These are phyloP conservation scores for Penicillium coprophilum DNA, from an alignment of 495 filamentous ascomycete species.

Conservation along the genomic window DNA sequence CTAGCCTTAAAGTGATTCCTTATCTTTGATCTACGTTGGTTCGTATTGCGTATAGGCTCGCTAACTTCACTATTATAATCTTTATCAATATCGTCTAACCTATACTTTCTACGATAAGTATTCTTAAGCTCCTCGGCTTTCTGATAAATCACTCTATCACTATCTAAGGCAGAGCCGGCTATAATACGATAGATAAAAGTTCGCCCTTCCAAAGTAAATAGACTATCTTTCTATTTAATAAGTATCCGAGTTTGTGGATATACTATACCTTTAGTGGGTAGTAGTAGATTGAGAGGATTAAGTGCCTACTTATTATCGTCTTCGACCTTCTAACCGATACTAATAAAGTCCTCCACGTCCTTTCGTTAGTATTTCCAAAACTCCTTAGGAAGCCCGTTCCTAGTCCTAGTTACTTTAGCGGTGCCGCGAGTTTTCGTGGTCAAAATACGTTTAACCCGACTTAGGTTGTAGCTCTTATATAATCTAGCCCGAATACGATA, in stretches of 20 bases:
- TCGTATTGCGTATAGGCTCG: neutral
- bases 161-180: slow-evolving; percentile 15
- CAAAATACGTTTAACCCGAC: slow-evolving; percentile 12
- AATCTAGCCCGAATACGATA: slow-evolving; percentile 25
- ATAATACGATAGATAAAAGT: slow-evolving; percentile 23
- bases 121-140: slow-evolving; percentile 23
- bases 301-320: slow-evolving; percentile 20
- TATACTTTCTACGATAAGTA: slow-evolving; percentile 10
- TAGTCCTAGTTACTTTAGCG: slow-evolving; percentile 9
- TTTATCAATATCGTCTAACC: slow-evolving; percentile 5
- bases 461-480: slow-evolving; percentile 18
- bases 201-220: slow-evolving; percentile 19
- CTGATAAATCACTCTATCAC: slow-evolving; percentile 24
- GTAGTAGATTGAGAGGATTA: slow-evolving; percentile 13
- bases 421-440: too few species aligned
- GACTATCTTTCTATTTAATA: slow-evolving; percentile 26
- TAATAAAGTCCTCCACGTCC: slow-evolving; percentile 23
- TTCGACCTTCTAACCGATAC: slow-evolving; percentile 28
- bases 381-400: slow-evolving; percentile 13
- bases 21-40: neutral
- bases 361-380: slow-evolving; percentile 20
- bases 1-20: neutral
- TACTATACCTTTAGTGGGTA: slow-evolving; percentile 9
- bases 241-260: slow-evolving; percentile 27
- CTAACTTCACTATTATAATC: slow-evolving; percentile 8